Base-by-base conservation (phyloP, 2,329 filamentous ascomycete genomes). In the Dothiorella sarmentorum region DNA sequence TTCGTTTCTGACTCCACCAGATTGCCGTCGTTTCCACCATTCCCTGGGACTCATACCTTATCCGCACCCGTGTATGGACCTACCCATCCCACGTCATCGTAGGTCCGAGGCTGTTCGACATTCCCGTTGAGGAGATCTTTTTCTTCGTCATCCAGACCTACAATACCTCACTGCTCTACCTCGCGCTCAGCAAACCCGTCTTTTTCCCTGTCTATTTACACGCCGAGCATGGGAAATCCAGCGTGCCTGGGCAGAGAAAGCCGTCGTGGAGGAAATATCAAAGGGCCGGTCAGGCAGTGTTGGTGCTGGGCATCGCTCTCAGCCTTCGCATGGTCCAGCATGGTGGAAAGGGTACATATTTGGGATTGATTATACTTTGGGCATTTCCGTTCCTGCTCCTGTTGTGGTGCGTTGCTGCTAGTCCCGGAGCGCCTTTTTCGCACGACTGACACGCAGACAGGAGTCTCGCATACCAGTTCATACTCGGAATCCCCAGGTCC, bases 121-220 rank as follows among this genome's bases (percentile, higher is more conserved):
- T 91, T 17, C 88, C 88, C 0, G 70, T 80, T 4, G 88, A 91
- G 66, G 88, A 91, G 68, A 72, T 90, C 4, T 90, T 90, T 73
- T 91, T 91, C 78, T 91, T 91, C 69, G 73, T 89, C 18, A 82
- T 91, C 22, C 88, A 91, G 72, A 90, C 88, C 1, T 90, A 89
- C 71, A 88, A 84, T 66, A 89, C 87, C 0, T 80, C 83, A 0
- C 72, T 90, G 51, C 68, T 91, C 7, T 91, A 90, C 66, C 77
- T 89, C 9, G 71, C 90, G 1, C 69, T 86, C 18, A 89, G 81
- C 71, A 89, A 88, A 68, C 78, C 84, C 0, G 77, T 80, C 10
- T 75, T 88, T 7, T 79, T 87, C 58, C 76, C 82, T 2, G 70
- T 71, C 13, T 82, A 82, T 63, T 69, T 86, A 43, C 75, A 74